Base-by-base conservation (phyloP, 2,329 filamentous ascomycete genomes). In the Cladophialophora psammophila region DNA sequence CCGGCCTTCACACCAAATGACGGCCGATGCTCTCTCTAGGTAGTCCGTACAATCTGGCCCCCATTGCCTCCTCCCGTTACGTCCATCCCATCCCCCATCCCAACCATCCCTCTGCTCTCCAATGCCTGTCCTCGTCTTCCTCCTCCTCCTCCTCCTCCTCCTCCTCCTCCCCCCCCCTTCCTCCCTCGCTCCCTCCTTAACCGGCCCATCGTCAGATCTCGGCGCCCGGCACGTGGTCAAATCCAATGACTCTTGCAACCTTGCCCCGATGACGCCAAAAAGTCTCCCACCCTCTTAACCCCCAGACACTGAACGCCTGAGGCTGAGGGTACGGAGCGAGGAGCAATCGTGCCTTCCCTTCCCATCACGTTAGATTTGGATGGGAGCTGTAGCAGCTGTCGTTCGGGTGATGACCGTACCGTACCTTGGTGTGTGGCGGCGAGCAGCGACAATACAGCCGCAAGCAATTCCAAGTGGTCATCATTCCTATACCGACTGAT, bases 201-300 rank as follows among this genome's bases (percentile, higher is more conserved):
- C 36, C 66, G 57, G 48, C 40, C 10, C 59, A n/a, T 50, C 34
- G 48, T 66, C 63, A 66, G 60, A 68, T 63, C 53, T 48, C 56
- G 59, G 58, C 63, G 26, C 32, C 50, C 55, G 55, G 63, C 60
- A 63, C 63, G 63, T 68, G 66, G 63, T n/a, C 63, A n/a, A 58
- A n/a, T 18, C 52, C 52, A 34, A 55, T 55, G 52, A n/a, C 52
- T 40, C 31, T 38, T 35, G 42, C 18, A 42, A 38, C 31, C 12
- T 48, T 31, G 20, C 52, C 26, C 26, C 52, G 62, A 69, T 68
- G 65, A 61, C 40, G 53, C 61, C 65, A 61, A 64, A 42, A 53
- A 18, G 58, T 61, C 58, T 61, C 34, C 36, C 36, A 10, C 45
- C 45, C 40, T n/a, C 15, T 5, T n/a, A 1, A 1, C 42, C 42